Evolutionary conservation across 1,139 yeast species (phyloP), one percentile per base, ranked within the genome.

Genomic region (Zygoascus meyerae): DNA sequence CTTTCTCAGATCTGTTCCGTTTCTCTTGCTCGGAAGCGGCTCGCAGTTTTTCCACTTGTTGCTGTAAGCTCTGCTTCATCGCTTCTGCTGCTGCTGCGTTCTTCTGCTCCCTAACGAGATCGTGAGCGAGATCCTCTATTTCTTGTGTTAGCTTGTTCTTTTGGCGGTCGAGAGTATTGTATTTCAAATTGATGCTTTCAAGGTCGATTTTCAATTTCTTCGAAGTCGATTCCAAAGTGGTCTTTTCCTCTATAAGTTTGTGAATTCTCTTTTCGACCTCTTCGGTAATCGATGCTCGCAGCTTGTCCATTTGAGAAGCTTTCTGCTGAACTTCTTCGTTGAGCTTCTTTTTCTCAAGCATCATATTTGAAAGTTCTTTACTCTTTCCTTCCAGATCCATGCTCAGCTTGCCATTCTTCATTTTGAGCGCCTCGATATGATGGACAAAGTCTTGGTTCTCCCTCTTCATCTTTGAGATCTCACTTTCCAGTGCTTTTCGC

Each of bases 91-190:
- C 50, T 11, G 53, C 52, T 1, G 61, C 56, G 5, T 56, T 51
- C 49, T 57, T 59, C 47, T 59, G 57, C 43, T 58, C 64, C 11
- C 62, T 52, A 12, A 60, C 52, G 18, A 61, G 52, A 39, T 63
- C 67, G 28, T 57, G 59, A 35, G 59, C 55, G 39, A 87, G 83
- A 60, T 79, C 69, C 65, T 86, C 95, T 47, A 86, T 73, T 69
- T 86, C 95, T 67, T 95, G 77, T 58, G 78, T 77, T 64, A 86
- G 74, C 68, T 86, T 86, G 65, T 86, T 95, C 42, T 55, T 57
- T 38, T 61, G 63, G 35, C 56, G 53, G 40, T 55, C 51, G 29
- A 55, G 44, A 3, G 62, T 55, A 10, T 52, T 55, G 40, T 54
- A 51, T 40, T 58, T 52, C 8, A 53, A 49, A 21, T 46, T 50